Evolutionary conservation across 1,139 yeast genomes (phyloP), one percentile per base, ranked within the genome.

Genomic region (Magnusiomyces sp.): DNA sequence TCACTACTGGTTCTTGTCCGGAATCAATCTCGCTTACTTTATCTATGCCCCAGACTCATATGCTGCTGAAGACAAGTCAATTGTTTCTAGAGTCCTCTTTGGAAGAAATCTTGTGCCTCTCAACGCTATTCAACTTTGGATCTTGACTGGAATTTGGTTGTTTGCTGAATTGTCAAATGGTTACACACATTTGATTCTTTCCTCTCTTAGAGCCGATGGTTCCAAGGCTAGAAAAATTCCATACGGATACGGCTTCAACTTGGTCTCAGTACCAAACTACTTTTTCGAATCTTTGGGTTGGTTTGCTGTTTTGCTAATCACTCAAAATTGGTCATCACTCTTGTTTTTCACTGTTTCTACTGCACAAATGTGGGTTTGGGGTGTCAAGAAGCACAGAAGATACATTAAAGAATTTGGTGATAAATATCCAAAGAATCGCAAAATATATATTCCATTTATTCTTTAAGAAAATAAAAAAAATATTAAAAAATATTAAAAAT

Each of bases 1-100:
- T 56, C 97, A 92, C 66, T 92, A 92, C 70, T 90, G 97, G 97
- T 65, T 87, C 32, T 71, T 92, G 56, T 83, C 92, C 43, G 97
- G 97, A 1, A 65, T 85, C 36, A 73, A 80, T 57, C 73, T 86
- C 49, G 79, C 88, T 2, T 79, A 74, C 58, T 83, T 85, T 56
- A 73, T 81, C 44, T 90, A 86, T 55, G 79, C 83, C 4, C 94
- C 95, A 10, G 65, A 67, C 36, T 64, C 63, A 17, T 65, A 61
- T 56, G 56, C 59, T 44, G 46, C 55, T 16, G 47, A 52, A n/a
- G 56, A 49, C 45, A 55, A 58, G 23, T 50, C 59, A 14, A 11
- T 52, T 27, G 33, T 54, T 43, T 54, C 56, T 43, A 53, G 53
- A 34, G 40, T 61, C 46, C 53, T 67, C 39, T 69, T 66, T 55